Conservation (phyloP, 208 protist species). For the Acanthamoeba triangularis region DNA sequence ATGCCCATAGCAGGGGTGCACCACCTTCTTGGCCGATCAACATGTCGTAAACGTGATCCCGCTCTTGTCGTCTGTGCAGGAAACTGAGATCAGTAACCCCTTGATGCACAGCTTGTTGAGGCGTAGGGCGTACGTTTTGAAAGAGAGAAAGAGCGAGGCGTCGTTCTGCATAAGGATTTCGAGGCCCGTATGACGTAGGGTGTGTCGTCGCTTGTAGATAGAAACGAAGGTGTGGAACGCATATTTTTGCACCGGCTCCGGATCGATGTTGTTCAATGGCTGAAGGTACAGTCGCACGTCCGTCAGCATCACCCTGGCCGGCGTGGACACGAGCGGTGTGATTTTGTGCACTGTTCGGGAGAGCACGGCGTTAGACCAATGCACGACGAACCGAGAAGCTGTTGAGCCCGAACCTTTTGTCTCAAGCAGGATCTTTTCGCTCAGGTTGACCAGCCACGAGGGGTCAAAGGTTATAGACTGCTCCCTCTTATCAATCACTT, state of each 20-base stretch:
- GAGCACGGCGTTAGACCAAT: background rate
- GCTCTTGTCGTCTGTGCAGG: background rate
- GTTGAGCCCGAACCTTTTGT: conserved; percentile 43
- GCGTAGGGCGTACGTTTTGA: conserved; percentile 64
- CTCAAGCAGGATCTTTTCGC: conserved; percentile 79
- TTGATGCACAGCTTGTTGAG: background rate
- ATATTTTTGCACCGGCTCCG: conserved; percentile 87
- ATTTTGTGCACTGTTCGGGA: conserved; percentile 29
- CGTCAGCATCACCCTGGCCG: conserved; percentile 81
- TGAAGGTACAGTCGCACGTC: conserved; percentile 88
- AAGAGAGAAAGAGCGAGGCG: conserved; percentile 78
- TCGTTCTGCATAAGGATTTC: conserved; percentile 86
- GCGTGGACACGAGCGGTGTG: conserved; percentile 78
- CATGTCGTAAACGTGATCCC: conserved; percentile 56
- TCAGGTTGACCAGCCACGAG: conserved; percentile 81
- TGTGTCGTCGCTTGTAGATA: conserved; percentile 84
- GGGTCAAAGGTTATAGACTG: conserved; percentile 81
- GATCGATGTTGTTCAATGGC: conserved; percentile 89
- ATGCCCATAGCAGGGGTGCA: background rate
- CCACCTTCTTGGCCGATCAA: conserved; percentile 55
- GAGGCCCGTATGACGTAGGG: conserved; percentile 86
- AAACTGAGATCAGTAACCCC: background rate
- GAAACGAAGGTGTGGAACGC: conserved; percentile 77
- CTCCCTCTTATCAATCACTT: conserved; percentile 83
- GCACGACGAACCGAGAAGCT: background rate